Conservation (phyloP, 768 basidiomycete species). For the Trametes gibbosa region DNA sequence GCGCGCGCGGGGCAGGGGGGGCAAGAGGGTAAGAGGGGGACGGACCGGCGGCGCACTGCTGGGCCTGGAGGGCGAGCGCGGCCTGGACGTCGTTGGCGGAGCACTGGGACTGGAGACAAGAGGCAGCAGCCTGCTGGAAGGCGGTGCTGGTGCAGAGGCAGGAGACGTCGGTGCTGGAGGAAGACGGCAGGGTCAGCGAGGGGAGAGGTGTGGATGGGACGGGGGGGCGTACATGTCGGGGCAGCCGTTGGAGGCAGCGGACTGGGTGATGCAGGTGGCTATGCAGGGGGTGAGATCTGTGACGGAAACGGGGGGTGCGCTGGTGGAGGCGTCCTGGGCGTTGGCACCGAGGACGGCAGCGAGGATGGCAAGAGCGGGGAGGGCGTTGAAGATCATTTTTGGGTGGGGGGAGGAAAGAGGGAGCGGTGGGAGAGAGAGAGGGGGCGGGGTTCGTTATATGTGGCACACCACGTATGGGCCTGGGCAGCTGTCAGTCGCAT, state of each 20-base stretch:
- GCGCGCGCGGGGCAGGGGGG: background rate
- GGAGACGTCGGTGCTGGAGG: constrained; percentile 36
- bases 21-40: background rate
- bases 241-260: constrained; percentile 15
- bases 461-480: too few relatives aligned
- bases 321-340: constrained; percentile 13
- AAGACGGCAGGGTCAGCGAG: background rate
- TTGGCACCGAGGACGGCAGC: constrained; percentile 3
- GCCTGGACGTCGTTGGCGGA: constrained; percentile 28
- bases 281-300: constrained; percentile 14
- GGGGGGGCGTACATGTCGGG: constrained; percentile 14
- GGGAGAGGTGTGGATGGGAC: background rate
- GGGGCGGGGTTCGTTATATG: background rate
- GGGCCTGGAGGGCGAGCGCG: constrained; percentile 32
- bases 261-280: constrained; percentile 17
- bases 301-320: constrained; percentile 6
- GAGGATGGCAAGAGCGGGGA: constrained; percentile 8
- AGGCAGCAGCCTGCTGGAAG: constrained; percentile 35
- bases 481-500: too few relatives aligned
- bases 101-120: constrained; percentile 38
- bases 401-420: background rate
- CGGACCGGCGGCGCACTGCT: constrained; percentile 33
- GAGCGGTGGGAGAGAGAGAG: background rate
- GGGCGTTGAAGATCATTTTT: constrained; percentile 4
- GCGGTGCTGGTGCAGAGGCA: constrained; percentile 39